Evolutionary conservation across 2,329 filamentous ascomycete genomes (phyloP).

Genomic region (Aspergillus sp.): DNA sequence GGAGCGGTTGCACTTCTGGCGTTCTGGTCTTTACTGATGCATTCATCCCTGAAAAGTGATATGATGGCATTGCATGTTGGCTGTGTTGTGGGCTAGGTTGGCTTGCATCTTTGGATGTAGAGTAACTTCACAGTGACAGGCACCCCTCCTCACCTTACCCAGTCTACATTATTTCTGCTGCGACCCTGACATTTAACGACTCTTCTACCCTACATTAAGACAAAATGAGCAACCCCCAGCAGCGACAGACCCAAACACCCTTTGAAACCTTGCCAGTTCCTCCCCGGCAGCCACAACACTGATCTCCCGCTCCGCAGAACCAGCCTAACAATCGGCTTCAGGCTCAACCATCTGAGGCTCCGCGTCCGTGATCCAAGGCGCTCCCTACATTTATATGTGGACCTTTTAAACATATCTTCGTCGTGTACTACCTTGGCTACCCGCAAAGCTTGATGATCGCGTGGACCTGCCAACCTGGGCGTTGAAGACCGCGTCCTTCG

Average conservation of each 20-base stretch:
- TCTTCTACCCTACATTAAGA: no score
- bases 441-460: conserved; percentile 22
- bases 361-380: conserved; percentile 27
- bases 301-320: conserved; percentile 20
- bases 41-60: no score
- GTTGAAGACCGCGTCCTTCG: conserved; percentile 17
- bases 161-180: no score
- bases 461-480: conserved; percentile 23
- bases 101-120: no score
- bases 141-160: no score
- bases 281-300: conserved; percentile 23
- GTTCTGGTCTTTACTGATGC: no score
- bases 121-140: no score
- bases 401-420: conserved; percentile 35
- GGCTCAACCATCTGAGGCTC: conserved; percentile 33
- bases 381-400: conserved; percentile 31
- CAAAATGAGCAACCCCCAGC: not conserved
- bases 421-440: conserved; percentile 35
- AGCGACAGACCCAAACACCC: conserved; percentile 2
- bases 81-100: no score
- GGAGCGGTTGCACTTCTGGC: no score
- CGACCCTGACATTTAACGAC: no score
- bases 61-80: no score
- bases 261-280: conserved; percentile 23
- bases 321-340: conserved; percentile 24